Evolutionary conservation across 139 green algal genomes (phyloP).

Genomic region (Pleodorina starrii): DNA sequence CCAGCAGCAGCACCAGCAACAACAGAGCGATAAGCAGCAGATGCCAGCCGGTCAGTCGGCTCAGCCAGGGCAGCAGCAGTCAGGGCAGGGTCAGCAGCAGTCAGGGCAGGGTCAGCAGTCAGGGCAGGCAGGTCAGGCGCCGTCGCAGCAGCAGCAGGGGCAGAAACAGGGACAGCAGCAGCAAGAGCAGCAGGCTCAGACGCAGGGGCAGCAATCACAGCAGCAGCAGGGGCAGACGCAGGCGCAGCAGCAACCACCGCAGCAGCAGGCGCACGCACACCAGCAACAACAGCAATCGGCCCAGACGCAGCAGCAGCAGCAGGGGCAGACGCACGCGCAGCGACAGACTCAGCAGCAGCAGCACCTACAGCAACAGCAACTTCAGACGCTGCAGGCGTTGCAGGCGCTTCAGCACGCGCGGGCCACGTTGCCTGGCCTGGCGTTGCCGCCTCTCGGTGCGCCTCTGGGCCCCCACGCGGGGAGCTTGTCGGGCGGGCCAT

Average conservation of each 20-base stretch:
- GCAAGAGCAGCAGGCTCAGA: not conserved
- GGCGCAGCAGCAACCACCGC: not conserved
- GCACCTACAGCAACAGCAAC: not conserved
- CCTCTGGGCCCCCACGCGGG: not conserved
- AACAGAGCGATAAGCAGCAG: conserved; percentile 21
- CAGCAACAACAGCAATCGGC: not conserved
- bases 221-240: not conserved
- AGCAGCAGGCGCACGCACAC: not conserved
- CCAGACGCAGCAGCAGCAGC: not conserved
- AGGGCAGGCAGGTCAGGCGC: not conserved
- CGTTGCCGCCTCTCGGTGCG: not conserved
- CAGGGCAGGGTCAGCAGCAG: not conserved
- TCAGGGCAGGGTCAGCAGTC: not conserved
- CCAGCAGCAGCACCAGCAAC: conserved; percentile 6
- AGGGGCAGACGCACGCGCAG: not conserved
- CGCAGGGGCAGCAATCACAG: not conserved
- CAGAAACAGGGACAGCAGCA: not conserved
- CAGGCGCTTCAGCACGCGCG: conserved; percentile 6
- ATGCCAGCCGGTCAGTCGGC: not conserved
- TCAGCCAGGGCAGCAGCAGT: not conserved
- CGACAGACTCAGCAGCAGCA: conserved; percentile 1
- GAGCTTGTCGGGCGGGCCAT: too few species aligned
- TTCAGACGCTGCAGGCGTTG: conserved; percentile 15
- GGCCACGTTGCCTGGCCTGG: not conserved
- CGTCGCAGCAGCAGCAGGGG: not conserved